phyloP scores from a whole-genome alignment of 441 rosid species.

The Pelargonium australe region DNA sequence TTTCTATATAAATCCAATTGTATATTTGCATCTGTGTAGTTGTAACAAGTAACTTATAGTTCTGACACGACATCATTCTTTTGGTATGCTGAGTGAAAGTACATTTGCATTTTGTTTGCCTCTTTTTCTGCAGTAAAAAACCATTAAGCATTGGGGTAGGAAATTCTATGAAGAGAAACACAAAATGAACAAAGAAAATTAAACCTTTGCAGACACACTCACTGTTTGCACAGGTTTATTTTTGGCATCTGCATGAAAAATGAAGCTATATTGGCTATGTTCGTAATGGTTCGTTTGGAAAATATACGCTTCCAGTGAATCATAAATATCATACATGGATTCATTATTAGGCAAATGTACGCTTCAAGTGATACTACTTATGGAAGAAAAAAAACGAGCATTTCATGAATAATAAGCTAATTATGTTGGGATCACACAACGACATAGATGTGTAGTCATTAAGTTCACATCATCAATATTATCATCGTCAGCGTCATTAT shows the following conservation, averaged over 20 bases:
- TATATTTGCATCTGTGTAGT: not conserved
- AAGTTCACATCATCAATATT: too few species aligned
- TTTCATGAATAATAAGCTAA: not conserved
- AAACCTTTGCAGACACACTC: too few species aligned
- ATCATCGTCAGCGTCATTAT: too few species aligned
- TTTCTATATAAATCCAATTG: not conserved
- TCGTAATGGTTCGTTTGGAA: not conserved
- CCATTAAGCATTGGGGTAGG: not conserved
- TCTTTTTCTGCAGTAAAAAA: not conserved
- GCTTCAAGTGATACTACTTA: not conserved
- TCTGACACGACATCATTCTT: not conserved
- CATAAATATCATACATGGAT: too few species aligned
- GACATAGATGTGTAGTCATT: not conserved
- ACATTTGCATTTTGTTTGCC: not conserved
- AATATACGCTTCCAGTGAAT: too few species aligned
- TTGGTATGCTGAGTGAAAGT: too few species aligned
- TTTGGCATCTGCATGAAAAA: too few species aligned
- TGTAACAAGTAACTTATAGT: not conserved
- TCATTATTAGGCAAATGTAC: not conserved
- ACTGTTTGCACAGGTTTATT: too few species aligned
- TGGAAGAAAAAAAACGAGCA: not conserved
- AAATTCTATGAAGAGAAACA: not conserved
- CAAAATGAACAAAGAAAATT: not conserved
- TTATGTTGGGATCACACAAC: not conserved
- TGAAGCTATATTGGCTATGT: not conserved